These are phyloP conservation scores for Lasiodiplodia sp. DNA, from an alignment of 2,329 filamentous ascomycete genomes.

Conservation along the genomic window DNA sequence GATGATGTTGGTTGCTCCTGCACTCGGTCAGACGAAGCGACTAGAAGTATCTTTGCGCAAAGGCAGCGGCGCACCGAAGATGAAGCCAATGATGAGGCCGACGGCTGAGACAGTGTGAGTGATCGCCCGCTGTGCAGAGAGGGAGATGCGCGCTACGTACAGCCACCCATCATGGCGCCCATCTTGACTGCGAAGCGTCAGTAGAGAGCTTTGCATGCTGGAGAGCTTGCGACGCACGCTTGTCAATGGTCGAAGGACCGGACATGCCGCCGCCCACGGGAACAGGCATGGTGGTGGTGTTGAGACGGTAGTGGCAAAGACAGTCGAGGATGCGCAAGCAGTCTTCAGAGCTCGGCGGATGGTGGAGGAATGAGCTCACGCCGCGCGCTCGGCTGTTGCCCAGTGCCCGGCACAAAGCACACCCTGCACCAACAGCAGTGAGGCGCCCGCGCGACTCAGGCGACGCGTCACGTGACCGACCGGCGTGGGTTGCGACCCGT, in stretches of 20 bases:
- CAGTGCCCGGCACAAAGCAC: background rate
- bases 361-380: conserved; percentile 23
- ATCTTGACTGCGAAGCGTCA: conserved; percentile 78
- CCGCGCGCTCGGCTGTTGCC: conserved; percentile 24
- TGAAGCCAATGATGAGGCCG: conserved; percentile 95
- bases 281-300: conserved; percentile 59
- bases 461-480: conserved; percentile 3
- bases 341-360: background rate
- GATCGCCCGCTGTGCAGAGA: conserved; percentile 35
- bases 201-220: conserved; percentile 37
- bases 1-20: conserved; percentile 92
- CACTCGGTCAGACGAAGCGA: conserved; percentile 28
- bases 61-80: conserved; percentile 74
- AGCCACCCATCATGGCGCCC: conserved; percentile 98
- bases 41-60: conserved; percentile 1
- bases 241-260: conserved; percentile 74
- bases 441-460: background rate
- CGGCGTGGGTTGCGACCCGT: background rate
- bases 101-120: conserved; percentile 68
- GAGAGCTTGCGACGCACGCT: conserved; percentile 60
- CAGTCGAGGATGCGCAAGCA: background rate
- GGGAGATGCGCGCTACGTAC: conserved; percentile 64
- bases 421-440: background rate
- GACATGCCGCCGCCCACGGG: conserved; percentile 55
- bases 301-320: background rate